Conservation (phyloP, 2,329 filamentous ascomycete genomes). For the Helotiales sp. region DNA sequence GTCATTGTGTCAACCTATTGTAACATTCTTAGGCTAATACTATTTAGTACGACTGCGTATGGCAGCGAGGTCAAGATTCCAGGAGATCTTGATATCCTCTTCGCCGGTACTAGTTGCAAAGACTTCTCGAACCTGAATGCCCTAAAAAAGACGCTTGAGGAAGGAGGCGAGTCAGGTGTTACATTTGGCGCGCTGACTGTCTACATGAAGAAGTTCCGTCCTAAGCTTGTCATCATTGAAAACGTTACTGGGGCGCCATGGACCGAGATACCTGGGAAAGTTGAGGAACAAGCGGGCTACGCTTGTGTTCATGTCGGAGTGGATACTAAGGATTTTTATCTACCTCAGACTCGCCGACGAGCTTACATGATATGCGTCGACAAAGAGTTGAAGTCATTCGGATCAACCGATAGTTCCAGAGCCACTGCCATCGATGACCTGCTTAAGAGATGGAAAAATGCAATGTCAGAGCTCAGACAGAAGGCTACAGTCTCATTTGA, state of each 20-base stretch:
- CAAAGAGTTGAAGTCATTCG: constrained; percentile 9
- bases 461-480: constrained; percentile 46
- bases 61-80: constrained; percentile 60
- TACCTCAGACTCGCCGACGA: constrained; percentile 68
- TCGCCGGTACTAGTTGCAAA: constrained; percentile 75
- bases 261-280: constrained; percentile 34
- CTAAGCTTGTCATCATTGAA: constrained; percentile 68
- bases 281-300: constrained; percentile 49
- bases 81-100: constrained; percentile 58
- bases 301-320: constrained; percentile 47
- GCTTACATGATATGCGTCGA: constrained; percentile 61
- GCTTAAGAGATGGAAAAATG: no score
- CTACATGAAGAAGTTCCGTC: constrained; percentile 56
- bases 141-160: constrained; percentile 48
- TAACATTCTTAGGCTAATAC: neutral
- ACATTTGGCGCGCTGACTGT: constrained; percentile 63
- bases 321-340: constrained; percentile 71
- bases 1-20: neutral
- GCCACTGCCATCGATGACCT: neutral
- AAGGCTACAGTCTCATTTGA: constrained; percentile 62
- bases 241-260: constrained; percentile 67
- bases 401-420: neutral
- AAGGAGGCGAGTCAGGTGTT: constrained; percentile 62
- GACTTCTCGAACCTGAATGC: constrained; percentile 71
- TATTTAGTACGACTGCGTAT: constrained; percentile 63